Evolutionary conservation across 768 basidiomycete genomes (phyloP), one percentile per base, ranked within the genome.

Genomic region (Lanmaoa pseudosensibilis): DNA sequence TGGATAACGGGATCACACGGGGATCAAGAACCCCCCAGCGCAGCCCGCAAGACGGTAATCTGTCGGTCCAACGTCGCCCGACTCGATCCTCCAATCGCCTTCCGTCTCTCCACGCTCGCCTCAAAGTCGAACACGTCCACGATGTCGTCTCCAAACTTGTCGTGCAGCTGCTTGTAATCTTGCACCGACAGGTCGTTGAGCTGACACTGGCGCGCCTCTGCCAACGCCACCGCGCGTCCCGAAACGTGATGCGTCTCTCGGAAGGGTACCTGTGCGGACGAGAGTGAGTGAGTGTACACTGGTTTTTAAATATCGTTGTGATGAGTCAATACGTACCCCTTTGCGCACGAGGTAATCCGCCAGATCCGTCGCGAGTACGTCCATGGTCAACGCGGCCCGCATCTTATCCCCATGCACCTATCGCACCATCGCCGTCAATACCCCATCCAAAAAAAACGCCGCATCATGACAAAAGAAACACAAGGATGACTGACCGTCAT

Each of bases 341-440:
- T 97, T 98, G 65, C 95, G 90, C 59, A 99, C 97, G 39, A 99
- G 89, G 73, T 99, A 98, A 71, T 99, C 96, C 10, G 97, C 97
- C 27, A 99, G 76, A 67, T 99, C 97, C n/a, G 97, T 99, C 5
- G 97, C 97, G 47, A 99, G 87, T 57, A 98, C 91, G 72, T 99
- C 97, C 89, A 92, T 94, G 10, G 96, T 98, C 65, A 98, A 75
- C 1, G 94, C 92, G 56, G 82, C 78, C 37, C 79, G 81, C 97
- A 99, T 99, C 78, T 87, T 95, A 36, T 92, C 83, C 2, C 82
- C 85, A 69, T 97, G 86, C 44, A 97, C 88, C 94, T 97, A 62
- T 12, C 23, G 21, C 46, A 36, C n/a, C 54, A 30, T n/a, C 40
- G 41, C 7, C 13, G 32, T 46, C 37, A 60, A 41, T 16, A n/a